Evolutionary conservation across 75 land plant species (phyloP), one percentile per base, ranked within the genome.

Genomic region (Selaginella moellendorffii): DNA sequence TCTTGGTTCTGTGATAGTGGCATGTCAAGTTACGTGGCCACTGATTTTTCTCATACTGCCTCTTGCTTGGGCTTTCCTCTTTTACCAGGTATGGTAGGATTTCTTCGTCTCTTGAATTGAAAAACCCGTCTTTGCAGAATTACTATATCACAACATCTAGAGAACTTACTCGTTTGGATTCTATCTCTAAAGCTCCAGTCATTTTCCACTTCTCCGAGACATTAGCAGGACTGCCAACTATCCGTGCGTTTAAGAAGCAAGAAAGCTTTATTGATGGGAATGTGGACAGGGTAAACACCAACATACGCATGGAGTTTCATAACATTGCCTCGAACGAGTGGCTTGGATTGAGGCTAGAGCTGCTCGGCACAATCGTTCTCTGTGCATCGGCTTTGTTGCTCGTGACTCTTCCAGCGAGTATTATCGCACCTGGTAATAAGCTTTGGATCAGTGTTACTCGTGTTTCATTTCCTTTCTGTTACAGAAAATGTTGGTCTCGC

Each of bases 141-240:
- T 92, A 81, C 52, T 92, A 76, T 61, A 79, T 92, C 54, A 17
- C 82, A 30, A 66, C 97, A 24, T 95, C 96, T 28, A 79, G 99
- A 8, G 99, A 95, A 69, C 42, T 95, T 51, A 90, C 99, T 17
- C 77, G 99, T 8, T 77, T 95, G 1, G 97, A 90, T 42, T 82
- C 90, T 18, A 82, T 95, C 65, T 89, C 91, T 0, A 86, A 95
- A 69, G 96, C 99, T 28, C 99, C 99, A 27, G 88, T 95, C 0
- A 89, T 95, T 54, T 88, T 87, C 71, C 98, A 93, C 64, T 93
- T 93, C 68, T 80, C 96, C 30, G 98, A 89, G 70, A 89, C 85
- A 31, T 71, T 95, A 24, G 68, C 83, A 26, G 99, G 99, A 0
- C 80, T 89, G 26, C 69, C 72, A 68, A 91, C 88, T 1, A 89